Base-by-base conservation (phyloP, 2,329 filamentous ascomycete genomes). In the Meredithiella fracta region DNA sequence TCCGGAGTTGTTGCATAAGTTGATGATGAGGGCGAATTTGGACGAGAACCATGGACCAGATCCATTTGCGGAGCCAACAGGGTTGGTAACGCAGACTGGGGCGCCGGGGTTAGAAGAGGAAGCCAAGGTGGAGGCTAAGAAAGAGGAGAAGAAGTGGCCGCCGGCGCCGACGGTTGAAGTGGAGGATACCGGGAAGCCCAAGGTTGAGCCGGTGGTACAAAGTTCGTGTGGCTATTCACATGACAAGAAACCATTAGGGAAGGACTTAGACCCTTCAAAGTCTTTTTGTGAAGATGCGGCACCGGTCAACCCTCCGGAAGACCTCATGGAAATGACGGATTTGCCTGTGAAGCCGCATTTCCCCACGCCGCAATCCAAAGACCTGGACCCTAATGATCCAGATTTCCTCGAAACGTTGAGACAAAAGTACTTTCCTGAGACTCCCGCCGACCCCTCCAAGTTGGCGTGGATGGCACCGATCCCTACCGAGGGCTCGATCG, bases 371-470 rank as follows among this genome's bases (percentile, higher is more conserved):
- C 73, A 67, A 8, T 65, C 64, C 44, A 85, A 85, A 9, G 83
- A 88, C 58, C 83, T 97, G 60, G 87, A 97, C 66, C 89, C 90
- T 0, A 73, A 79, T 38, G 86, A 90, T 58, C 83, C 86, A 0
- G 75, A 87, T 64, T 97, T 97, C 70, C 81, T 97, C 58, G 70
- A 79, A 50, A 83, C 86, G 57, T 79, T 98, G 4, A 90, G 95
- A 73, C 71, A 81, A 22, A 95, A 96, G 68, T 98, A 95, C 76
- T 98, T 96, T 69, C 90, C 92, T 11, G 79, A 82, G 60, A 82
- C 95, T 1, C 81, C 90, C 1, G 80, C 89, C 55, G 87, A 96
- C 67, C 89, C 90, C 0, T 82, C 83, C 58, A 84, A 86, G 54
- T 79, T 96, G 3, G 86, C 87, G 20, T 98, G 91, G 91, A 92